These are phyloP conservation scores for Pichia kudriavzevii DNA, from an alignment of 1,139 yeast species.

Conservation along the genomic window DNA sequence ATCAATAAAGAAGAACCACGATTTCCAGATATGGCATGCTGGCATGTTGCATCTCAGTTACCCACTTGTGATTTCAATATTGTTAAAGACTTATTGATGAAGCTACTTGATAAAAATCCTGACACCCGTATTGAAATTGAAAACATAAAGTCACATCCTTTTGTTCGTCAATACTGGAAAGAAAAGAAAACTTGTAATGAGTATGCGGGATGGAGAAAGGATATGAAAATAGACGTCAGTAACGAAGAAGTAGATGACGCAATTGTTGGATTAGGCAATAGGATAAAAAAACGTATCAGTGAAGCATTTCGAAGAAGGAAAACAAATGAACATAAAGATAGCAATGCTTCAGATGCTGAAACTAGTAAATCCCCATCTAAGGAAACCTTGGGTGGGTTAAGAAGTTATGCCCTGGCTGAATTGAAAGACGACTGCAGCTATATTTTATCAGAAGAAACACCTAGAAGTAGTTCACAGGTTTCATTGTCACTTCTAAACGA, in stretches of 20 bases:
- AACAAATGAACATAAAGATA: neutral
- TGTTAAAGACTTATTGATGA: conserved; percentile 60
- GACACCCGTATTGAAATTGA: conserved; percentile 57
- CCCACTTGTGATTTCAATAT: conserved; percentile 41
- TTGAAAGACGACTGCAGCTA: conserved; percentile 20
- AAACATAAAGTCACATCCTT: conserved; percentile 76
- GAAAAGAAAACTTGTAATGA: conserved; percentile 22
- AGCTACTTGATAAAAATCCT: conserved; percentile 68
- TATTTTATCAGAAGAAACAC: conserved; percentile 21
- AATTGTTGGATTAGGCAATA: conserved; percentile 68
- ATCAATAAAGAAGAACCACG: conserved; percentile 58
- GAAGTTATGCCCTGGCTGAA: conserved; percentile 3
- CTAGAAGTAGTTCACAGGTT: conserved; percentile 3
- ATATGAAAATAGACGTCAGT: conserved; percentile 47
- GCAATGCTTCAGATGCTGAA: neutral
- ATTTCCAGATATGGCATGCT: conserved; percentile 47
- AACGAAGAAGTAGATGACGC: conserved; percentile 69
- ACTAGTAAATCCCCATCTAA: neutral
- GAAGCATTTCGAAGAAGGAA: conserved; percentile 38
- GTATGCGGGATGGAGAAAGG: conserved; percentile 22
- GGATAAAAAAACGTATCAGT: conserved; percentile 53
- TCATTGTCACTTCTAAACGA: conserved; percentile 4
- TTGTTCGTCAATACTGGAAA: conserved; percentile 57
- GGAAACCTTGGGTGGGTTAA: neutral
- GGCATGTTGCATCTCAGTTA: conserved; percentile 32